Conservation (phyloP, 2,329 filamentous ascomycete species). For the Helotiales sp. region DNA sequence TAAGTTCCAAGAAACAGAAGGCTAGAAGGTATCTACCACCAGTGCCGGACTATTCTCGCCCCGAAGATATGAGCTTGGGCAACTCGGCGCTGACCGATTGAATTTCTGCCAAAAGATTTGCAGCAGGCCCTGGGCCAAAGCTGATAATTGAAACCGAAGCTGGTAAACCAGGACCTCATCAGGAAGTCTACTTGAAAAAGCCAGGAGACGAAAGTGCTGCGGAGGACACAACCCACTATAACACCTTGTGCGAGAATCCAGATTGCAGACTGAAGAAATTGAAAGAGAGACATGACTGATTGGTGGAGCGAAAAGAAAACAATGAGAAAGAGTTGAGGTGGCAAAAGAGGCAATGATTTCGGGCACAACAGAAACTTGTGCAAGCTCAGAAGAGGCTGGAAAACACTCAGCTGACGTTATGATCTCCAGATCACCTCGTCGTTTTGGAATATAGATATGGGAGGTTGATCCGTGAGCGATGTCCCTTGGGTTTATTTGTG, state of each 20-base stretch:
- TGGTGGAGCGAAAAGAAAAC: too few species aligned
- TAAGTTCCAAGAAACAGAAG: neutral
- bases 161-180: too few species aligned
- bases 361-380: neutral
- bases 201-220: too few species aligned
- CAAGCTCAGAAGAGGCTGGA: neutral
- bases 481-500: too few species aligned
- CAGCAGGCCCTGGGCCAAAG: neutral
- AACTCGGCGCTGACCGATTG: neutral
- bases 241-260: too few species aligned
- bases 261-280: too few species aligned
- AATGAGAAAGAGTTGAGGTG: too few species aligned
- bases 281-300: too few species aligned
- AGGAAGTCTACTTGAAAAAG: too few species aligned
- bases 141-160: neutral
- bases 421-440: neutral
- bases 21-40: neutral
- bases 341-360: too few species aligned
- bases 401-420: neutral
- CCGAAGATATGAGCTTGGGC: neutral
- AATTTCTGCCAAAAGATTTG: neutral
- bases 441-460: neutral
- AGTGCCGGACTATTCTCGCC: neutral
- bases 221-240: too few species aligned
- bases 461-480: neutral